phyloP scores from a whole-genome alignment of 148 eudicot genomes.

The Agrostemma githago region DNA sequence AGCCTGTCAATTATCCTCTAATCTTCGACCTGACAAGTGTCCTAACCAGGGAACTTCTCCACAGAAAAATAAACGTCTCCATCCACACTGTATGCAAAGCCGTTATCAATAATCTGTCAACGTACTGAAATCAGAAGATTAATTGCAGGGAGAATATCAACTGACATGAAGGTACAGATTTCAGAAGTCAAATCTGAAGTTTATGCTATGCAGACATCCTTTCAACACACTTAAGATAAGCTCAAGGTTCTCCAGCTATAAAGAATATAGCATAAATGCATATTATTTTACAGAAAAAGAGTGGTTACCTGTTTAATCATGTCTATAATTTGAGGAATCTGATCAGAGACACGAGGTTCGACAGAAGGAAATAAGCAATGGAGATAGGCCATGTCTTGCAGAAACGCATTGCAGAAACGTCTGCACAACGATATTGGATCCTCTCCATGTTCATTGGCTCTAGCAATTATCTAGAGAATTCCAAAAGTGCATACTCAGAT shows the following conservation, averaged over 20 bases:
- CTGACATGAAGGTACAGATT: neutral
- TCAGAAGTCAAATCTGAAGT: neutral
- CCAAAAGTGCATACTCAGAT: constrained; percentile 76
- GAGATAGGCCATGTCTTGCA: constrained; percentile 69
- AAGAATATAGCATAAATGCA: constrained; percentile 2
- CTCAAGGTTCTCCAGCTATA: neutral
- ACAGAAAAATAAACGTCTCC: constrained; percentile 94
- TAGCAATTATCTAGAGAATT: constrained; percentile 91
- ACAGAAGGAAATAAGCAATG: constrained; percentile 78
- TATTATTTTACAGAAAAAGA: neutral
- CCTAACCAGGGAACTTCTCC: constrained; percentile 73
- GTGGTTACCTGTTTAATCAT: constrained; percentile 81
- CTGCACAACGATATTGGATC: constrained; percentile 82
- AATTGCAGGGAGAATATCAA: neutral
- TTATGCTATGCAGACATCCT: neutral
- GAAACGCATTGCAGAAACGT: constrained; percentile 87
- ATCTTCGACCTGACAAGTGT: constrained; percentile 71
- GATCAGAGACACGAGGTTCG: constrained; percentile 95
- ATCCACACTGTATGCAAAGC: constrained; percentile 58
- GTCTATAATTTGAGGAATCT: constrained; percentile 86
- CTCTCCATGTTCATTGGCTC: constrained; percentile 87
- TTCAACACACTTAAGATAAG: neutral
- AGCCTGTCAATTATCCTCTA: constrained; percentile 96
- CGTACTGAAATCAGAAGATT: constrained; percentile 10
- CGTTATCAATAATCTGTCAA: constrained; percentile 76